These are phyloP conservation scores for Colletotrichum musae DNA, from an alignment of 2,329 filamentous ascomycete genomes.

Conservation along the genomic window DNA sequence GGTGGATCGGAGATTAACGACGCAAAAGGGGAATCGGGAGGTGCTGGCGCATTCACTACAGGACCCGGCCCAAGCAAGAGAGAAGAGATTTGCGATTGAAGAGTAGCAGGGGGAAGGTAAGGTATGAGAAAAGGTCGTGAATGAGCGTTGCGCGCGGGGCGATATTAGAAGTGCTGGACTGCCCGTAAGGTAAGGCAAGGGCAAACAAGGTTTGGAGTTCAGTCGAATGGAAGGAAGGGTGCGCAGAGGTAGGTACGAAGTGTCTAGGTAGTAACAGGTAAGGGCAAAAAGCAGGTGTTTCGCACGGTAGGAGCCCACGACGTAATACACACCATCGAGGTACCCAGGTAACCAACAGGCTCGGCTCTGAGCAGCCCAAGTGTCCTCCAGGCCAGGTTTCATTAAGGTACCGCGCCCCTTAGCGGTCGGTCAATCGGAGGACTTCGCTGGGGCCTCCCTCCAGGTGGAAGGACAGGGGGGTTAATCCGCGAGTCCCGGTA, in stretches of 20 bases:
- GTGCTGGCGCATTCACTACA: slow-evolving; percentile 32
- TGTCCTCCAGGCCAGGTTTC: slow-evolving; percentile 41
- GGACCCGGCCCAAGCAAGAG: slow-evolving; percentile 18
- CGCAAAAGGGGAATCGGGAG: slow-evolving; percentile 36
- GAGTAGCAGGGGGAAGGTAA: slow-evolving; percentile 16
- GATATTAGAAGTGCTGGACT: slow-evolving; percentile 36
- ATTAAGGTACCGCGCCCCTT: slow-evolving; percentile 33
- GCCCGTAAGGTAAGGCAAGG: slow-evolving; percentile 17
- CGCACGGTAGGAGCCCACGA: slow-evolving; percentile 38
- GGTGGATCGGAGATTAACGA: slow-evolving; percentile 30
- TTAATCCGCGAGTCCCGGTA: slow-evolving; percentile 35
- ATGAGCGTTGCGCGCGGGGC: slow-evolving; percentile 35
- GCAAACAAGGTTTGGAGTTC: slow-evolving; percentile 21
- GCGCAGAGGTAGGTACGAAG: background rate
- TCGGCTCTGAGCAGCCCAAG: slow-evolving; percentile 12
- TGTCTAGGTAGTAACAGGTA: slow-evolving; percentile 5
- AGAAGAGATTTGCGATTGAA: slow-evolving; percentile 18
- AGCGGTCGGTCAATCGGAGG: slow-evolving; percentile 38
- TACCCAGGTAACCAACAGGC: slow-evolving; percentile 5
- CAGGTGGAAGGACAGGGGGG: slow-evolving; percentile 17
- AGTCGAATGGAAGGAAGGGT: slow-evolving; percentile 24
- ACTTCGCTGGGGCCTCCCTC: slow-evolving; percentile 27
- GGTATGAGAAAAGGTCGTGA: slow-evolving; percentile 25
- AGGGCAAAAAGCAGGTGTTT: slow-evolving; percentile 42
- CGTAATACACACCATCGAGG: slow-evolving; percentile 35